These are phyloP conservation scores for Auricularia cornea DNA, from an alignment of 768 basidiomycete genomes.

Conservation along the genomic window DNA sequence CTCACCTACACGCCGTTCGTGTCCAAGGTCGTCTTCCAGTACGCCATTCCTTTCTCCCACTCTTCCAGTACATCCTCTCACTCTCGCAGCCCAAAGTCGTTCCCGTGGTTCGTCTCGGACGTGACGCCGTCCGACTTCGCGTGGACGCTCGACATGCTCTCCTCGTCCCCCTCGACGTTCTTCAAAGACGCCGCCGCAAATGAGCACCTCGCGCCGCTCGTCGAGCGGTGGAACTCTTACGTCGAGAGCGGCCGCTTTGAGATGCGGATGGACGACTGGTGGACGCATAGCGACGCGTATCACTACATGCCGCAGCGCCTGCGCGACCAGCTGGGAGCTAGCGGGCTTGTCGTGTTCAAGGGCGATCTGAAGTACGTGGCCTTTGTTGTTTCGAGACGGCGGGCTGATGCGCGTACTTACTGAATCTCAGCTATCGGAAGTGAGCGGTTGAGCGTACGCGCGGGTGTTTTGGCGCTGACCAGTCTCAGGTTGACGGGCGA, in stretches of 20 bases:
- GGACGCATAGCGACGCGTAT: constrained; percentile 70
- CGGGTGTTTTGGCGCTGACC: no score
- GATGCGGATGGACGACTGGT: constrained; percentile 50
- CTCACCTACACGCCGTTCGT: constrained; percentile 72
- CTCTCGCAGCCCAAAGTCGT: constrained; percentile 67
- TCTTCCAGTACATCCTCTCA: not conserved
- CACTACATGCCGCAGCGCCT: constrained; percentile 58
- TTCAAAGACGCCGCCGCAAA: constrained; percentile 28
- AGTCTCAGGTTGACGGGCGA: constrained; percentile 85
- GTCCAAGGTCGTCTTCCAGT: constrained; percentile 88
- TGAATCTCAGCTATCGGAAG: constrained; percentile 63
- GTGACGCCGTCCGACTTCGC: constrained; percentile 82
- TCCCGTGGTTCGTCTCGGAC: constrained; percentile 97
- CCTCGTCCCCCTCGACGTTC: constrained; percentile 52
- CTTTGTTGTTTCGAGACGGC: not conserved
- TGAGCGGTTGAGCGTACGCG: no score
- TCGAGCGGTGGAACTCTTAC: constrained; percentile 63
- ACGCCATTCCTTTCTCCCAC: constrained; percentile 16
- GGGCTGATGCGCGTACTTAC: constrained; percentile 4
- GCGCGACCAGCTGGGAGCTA: constrained; percentile 40
- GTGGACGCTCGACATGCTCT: constrained; percentile 33
- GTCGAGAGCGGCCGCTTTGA: constrained; percentile 62
- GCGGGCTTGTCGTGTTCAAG: constrained; percentile 80
- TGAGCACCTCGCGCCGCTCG: constrained; percentile 48
- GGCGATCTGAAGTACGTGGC: constrained; percentile 89